A percentile compares a stretch with the other conserved stretches of the same genome.
Conservation (phyloP, 257 asterid genomes). For the Solanum dulcamara region DNA sequence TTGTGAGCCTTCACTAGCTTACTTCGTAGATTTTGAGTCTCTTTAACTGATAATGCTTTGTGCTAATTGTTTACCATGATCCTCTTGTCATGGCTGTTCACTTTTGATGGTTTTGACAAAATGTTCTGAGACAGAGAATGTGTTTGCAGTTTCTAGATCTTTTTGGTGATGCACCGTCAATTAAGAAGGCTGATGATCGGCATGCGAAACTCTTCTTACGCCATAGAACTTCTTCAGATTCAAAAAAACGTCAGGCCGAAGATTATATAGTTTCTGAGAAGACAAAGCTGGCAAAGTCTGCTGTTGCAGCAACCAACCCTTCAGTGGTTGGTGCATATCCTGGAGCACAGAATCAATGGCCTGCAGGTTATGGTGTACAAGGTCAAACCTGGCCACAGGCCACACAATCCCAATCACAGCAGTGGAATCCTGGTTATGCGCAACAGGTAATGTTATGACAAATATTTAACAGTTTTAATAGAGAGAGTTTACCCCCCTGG, state of each 20-base stretch:
- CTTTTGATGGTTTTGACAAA: neutral
- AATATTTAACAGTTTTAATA: neutral
- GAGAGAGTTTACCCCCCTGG: neutral
- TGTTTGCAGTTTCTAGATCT: constrained; percentile 85
- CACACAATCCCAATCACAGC: constrained; percentile 71
- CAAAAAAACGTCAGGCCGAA: constrained; percentile 83
- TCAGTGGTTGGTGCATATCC: constrained; percentile 67
- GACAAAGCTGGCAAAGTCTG: constrained; percentile 57
- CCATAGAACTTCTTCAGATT: constrained; percentile 65
- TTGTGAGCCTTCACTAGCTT: neutral
- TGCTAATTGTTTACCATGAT: neutral
- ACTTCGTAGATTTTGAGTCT: neutral
- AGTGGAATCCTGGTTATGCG: constrained; percentile 72
- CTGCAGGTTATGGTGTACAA: constrained; percentile 70
- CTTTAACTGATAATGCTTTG: neutral
- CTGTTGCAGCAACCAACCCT: constrained; percentile 40
- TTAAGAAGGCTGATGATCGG: constrained; percentile 73
- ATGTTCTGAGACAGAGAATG: neutral
- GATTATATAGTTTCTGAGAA: constrained; percentile 74
- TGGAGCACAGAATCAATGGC: constrained; percentile 64
- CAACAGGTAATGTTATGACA: constrained; percentile 59
- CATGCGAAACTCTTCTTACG: constrained; percentile 79
- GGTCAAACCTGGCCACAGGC: constrained; percentile 94
- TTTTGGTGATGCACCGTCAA: constrained; percentile 60
- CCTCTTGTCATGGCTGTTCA: neutral